Conservation (phyloP, 352 stramenopile species). For the Pythium rhizo-oryzae region DNA sequence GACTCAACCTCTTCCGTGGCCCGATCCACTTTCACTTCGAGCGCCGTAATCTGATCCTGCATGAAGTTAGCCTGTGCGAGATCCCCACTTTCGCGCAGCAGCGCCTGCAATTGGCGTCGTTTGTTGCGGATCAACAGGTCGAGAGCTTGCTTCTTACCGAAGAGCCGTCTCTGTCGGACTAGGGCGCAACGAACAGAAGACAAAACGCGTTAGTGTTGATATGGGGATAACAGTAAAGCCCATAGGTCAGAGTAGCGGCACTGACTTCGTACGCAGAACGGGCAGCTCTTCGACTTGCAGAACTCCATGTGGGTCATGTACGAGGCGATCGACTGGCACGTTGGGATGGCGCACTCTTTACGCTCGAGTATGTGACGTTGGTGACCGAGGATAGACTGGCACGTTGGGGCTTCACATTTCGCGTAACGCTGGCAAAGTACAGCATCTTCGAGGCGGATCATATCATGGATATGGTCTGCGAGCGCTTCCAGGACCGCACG, state of each 20-base stretch:
- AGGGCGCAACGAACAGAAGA: not conserved
- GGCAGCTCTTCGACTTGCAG: slow-evolving; percentile 25
- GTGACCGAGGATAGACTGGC: slow-evolving; percentile 25
- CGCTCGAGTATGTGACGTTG: slow-evolving; percentile 27
- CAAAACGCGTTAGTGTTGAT: not conserved
- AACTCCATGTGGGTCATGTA: slow-evolving; percentile 35
- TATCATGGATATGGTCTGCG: slow-evolving; percentile 38
- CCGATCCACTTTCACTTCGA: slow-evolving; percentile 29
- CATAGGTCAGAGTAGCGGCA: not conserved
- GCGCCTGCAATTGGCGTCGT: slow-evolving; percentile 16
- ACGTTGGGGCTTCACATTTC: slow-evolving; percentile 35
- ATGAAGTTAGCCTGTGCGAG: slow-evolving; percentile 31
- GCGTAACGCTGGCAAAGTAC: slow-evolving; percentile 29
- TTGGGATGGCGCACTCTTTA: slow-evolving; percentile 25
- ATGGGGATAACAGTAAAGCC: not conserved
- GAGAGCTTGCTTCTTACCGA: slow-evolving; percentile 26
- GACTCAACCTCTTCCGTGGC: slow-evolving; percentile 35
- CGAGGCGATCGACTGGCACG: slow-evolving; percentile 30
- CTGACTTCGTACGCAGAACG: slow-evolving; percentile 46
- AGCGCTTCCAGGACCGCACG: slow-evolving; percentile 34
- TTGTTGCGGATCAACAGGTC: slow-evolving; percentile 29
- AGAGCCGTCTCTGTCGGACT: slow-evolving; percentile 30
- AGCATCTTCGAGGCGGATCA: slow-evolving; percentile 36
- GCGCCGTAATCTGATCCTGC: slow-evolving; percentile 30
- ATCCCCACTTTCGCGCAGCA: slow-evolving; percentile 14